Evolutionary conservation across 768 basidiomycete species (phyloP).

Genomic region (Xerocomellus intermedius): DNA sequence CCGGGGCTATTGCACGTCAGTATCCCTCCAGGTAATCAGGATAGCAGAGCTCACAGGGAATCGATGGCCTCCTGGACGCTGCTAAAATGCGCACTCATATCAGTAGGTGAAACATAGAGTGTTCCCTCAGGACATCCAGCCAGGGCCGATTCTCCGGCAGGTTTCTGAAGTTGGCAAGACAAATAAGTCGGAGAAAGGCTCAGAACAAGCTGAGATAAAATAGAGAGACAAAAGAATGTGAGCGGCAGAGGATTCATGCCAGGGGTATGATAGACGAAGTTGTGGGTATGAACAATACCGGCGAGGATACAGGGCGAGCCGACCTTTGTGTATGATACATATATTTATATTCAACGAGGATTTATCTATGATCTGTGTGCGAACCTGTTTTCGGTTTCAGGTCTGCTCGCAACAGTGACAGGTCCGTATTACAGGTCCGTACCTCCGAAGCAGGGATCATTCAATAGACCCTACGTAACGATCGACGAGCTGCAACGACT

Average conservation of each 20-base stretch:
- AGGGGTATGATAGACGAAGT: background rate
- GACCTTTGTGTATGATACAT: background rate
- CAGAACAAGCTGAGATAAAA: background rate
- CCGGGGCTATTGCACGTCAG: conserved; percentile 37
- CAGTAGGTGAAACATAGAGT: conserved; percentile 53
- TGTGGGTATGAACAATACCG: background rate
- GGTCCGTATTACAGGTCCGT: background rate
- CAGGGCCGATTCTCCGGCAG: conserved; percentile 41
- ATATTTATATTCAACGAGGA: background rate
- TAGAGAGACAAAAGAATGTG: conserved; percentile 2
- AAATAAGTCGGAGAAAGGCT: conserved; percentile 48
- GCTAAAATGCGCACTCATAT: conserved; percentile 45
- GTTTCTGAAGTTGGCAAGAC: conserved; percentile 53
- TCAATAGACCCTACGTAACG: too few relatives aligned
- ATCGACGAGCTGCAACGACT: too few relatives aligned
- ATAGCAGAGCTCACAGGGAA: conserved; percentile 46
- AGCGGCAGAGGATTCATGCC: conserved; percentile 10
- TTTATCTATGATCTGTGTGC: background rate
- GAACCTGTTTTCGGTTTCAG: background rate
- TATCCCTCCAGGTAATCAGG: background rate
- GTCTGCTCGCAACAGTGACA: background rate
- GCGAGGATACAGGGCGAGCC: background rate
- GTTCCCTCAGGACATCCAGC: conserved; percentile 56
- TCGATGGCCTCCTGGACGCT: conserved; percentile 54
- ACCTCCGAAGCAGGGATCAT: background rate